Evolutionary conservation across 768 basidiomycete genomes (phyloP), one percentile per base, ranked within the genome.

Genomic region (Lactarius deliciosus): DNA sequence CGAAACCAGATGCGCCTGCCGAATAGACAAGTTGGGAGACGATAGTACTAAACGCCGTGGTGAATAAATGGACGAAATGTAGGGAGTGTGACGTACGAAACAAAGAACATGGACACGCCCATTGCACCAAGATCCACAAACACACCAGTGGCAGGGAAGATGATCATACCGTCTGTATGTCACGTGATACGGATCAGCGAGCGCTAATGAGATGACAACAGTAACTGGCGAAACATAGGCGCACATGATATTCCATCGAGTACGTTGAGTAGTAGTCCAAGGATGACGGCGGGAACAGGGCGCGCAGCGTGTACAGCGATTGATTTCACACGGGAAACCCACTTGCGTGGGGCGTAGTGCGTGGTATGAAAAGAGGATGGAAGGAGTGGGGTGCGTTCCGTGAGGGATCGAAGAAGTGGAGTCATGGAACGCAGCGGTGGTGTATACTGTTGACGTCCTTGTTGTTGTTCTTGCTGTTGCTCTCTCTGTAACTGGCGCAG

Each of bases 41-140:
- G 60, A 94, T 79, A 32, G 92, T 85, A 6, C 88, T 89, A 70
- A 40, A 36, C 20, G 32, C 60, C 13, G 54, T 15, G 6, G 34
- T 36, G 22, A 64, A 28, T 16, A 28, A 22, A 20, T 2, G n/a
- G 9, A 34, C 41, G 20, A 18, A 25, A 59, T 53, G 18, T 60
- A 38, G 43, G 55, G 53, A 36, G 62, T 53, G 22, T 10, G 3
- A 75, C 86, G 72, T 73, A 89, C 82, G 91, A 87, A 22, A 94
- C 83, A 75, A 96, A 96, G 76, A 96, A 96, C 90, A 98, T 92
- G 40, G 94, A 96, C 1, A 98, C 94, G 3, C 96, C 96, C 75
- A 89, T 87, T 0, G 91, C 85, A 1, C 94, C 96, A 20, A 96
- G 86, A 61, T 85, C 85, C 13, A 83, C 77, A 75, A 99, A 98